Evolutionary conservation across 2,329 filamentous ascomycete genomes (phyloP).

Genomic region (Penicillium sp.): DNA sequence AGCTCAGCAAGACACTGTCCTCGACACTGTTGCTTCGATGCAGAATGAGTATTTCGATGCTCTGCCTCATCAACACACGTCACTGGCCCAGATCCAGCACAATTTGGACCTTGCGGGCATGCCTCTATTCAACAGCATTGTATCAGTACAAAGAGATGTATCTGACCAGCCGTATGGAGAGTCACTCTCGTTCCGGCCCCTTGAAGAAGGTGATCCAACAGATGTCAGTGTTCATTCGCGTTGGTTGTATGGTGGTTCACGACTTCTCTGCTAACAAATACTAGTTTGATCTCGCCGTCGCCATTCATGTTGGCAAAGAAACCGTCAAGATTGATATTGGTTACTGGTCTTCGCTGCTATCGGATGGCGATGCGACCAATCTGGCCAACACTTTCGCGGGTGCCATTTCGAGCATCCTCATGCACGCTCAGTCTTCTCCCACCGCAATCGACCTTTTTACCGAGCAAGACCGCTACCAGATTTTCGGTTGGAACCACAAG

Average conservation of each 20-base stretch:
- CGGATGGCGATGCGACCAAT: conserved; percentile 3
- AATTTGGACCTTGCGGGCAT: neutral
- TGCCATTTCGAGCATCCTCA: neutral
- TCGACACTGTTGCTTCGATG: neutral
- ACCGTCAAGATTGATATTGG: neutral
- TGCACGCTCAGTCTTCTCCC: neutral
- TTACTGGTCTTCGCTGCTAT: conserved; percentile 1
- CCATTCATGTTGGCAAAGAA: neutral
- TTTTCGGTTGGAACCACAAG: conserved; percentile 13
- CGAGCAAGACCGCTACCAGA: conserved; percentile 8
- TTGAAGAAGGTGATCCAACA: conserved; percentile 1
- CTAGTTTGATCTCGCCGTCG: conserved; percentile 2
- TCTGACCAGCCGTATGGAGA: conserved; percentile 1
- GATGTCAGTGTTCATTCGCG: neutral
- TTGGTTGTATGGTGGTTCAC: neutral
- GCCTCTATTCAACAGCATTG: conserved; percentile 25
- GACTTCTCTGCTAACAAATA: neutral
- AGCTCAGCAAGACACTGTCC: neutral
- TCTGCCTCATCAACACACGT: neutral
- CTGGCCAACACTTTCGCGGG: neutral
- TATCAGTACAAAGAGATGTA: conserved; percentile 50
- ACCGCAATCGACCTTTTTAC: conserved; percentile 1
- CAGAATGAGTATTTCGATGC: neutral
- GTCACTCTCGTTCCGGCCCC: conserved; percentile 1
- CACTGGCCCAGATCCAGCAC: neutral